Evolutionary conservation across 768 basidiomycete genomes (phyloP).

Genomic region (Tricholoma hemisulphureum): DNA sequence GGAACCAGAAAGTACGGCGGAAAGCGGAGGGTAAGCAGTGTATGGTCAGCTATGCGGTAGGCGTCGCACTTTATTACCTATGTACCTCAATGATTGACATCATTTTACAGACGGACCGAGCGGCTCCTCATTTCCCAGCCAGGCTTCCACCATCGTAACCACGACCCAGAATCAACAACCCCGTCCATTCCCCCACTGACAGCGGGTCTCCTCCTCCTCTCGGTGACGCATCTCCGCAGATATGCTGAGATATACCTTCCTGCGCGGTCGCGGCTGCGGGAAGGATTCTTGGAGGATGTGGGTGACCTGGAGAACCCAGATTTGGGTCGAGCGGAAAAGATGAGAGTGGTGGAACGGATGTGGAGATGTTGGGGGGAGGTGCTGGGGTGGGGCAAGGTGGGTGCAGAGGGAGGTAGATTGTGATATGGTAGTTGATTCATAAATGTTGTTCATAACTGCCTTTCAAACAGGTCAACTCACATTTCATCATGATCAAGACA

Average conservation of each 20-base stretch:
- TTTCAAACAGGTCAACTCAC: too few relatives aligned
- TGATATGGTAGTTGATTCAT: background rate
- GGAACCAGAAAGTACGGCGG: conserved; percentile 60
- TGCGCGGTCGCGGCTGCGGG: conserved; percentile 55
- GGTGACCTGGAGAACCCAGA: conserved; percentile 75
- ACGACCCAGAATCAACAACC: conserved; percentile 10
- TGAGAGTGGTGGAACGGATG: conserved; percentile 79
- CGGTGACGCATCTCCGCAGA: conserved; percentile 61
- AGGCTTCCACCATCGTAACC: conserved; percentile 1
- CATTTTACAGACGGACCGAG: conserved; percentile 55
- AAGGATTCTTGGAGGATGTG: conserved; percentile 85
- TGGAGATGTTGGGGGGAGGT: conserved; percentile 81
- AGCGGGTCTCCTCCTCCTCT: conserved; percentile 71
- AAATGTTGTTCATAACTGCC: too few relatives aligned
- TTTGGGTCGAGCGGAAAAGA: conserved; percentile 67
- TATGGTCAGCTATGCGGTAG: conserved; percentile 73
- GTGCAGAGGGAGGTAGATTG: conserved; percentile 10
- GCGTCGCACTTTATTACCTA: conserved; percentile 8
- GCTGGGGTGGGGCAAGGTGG: conserved; percentile 57
- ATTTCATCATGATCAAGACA: too few relatives aligned
- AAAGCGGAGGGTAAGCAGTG: conserved; percentile 45
- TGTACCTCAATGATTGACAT: background rate
- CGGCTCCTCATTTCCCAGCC: conserved; percentile 59
- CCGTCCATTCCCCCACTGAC: conserved; percentile 47
- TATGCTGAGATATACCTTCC: conserved; percentile 64